Conservation (phyloP, 495 filamentous ascomycete genomes). For the Penicillium pancosmium region DNA sequence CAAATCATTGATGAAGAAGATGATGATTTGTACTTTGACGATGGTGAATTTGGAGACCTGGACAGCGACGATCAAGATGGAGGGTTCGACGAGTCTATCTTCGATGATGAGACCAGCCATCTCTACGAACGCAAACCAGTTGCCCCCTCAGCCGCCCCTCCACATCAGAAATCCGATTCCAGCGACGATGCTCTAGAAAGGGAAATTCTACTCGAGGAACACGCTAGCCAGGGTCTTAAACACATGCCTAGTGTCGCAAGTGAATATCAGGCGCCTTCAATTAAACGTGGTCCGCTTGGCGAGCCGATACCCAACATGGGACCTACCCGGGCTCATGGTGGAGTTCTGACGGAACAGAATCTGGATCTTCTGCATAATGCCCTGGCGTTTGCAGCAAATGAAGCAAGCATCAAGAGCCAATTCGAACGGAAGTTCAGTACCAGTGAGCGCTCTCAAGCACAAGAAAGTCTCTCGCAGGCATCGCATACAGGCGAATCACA, state of each 20-base stretch:
- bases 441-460: constrained; percentile 40
- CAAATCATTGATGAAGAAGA: constrained; percentile 43
- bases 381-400: constrained; percentile 75
- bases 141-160: constrained; percentile 15
- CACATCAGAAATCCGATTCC: constrained; percentile 7
- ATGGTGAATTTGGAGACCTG: constrained; percentile 68
- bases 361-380: constrained; percentile 77
- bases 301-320: constrained; percentile 35
- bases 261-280: constrained; percentile 30
- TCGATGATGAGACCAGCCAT: constrained; percentile 65
- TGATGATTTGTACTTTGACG: constrained; percentile 83
- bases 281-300: constrained; percentile 33
- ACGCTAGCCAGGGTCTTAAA: constrained; percentile 31
- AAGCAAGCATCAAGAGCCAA: constrained; percentile 69
- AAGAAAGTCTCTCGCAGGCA: constrained; percentile 35
- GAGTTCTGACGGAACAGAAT: constrained; percentile 58
- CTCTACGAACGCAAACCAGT: constrained; percentile 46
- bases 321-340: constrained; percentile 36
- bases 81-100: constrained; percentile 77
- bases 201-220: constrained; percentile 23
- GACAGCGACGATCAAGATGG: constrained; percentile 51
- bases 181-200: constrained; percentile 14
- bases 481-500: constrained; percentile 48
- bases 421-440: constrained; percentile 60
- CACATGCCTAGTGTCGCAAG: constrained; percentile 47